These are phyloP conservation scores for Gynochthodes officinalis DNA, from an alignment of 257 asterid species.

Conservation along the genomic window DNA sequence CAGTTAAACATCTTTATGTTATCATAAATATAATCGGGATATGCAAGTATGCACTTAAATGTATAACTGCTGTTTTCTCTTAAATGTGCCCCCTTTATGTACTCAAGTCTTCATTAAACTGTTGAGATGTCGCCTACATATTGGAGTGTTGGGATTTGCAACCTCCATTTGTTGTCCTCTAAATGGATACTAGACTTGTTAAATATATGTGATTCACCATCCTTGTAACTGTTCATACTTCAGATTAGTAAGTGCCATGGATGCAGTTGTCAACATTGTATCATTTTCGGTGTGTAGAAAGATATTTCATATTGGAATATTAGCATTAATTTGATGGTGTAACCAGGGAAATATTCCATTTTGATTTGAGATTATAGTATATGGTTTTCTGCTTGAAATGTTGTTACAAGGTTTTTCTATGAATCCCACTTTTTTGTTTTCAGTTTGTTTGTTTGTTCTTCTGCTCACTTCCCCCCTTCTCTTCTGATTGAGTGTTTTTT, in stretches of 20 bases:
- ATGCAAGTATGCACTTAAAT: neutral
- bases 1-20: neutral
- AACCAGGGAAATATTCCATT: neutral
- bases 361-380: neutral
- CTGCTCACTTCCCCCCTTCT: conserved; percentile 13
- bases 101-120: neutral
- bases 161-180: neutral
- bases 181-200: neutral
- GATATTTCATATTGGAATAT: neutral
- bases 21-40: neutral
- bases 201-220: neutral
- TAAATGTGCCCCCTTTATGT: neutral
- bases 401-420: neutral
- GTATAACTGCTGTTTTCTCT: neutral
- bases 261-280: too few species aligned
- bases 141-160: neutral
- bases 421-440: conserved; percentile 5
- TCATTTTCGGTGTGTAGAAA: neutral
- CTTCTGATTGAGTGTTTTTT: conserved; percentile 17
- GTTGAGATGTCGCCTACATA: neutral
- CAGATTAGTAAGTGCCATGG: neutral
- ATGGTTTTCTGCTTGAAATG: neutral
- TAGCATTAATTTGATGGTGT: neutral
- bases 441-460: too few species aligned
- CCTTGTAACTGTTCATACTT: neutral